Conservation (phyloP, 805 yeast species). For the Candida incommunis region DNA sequence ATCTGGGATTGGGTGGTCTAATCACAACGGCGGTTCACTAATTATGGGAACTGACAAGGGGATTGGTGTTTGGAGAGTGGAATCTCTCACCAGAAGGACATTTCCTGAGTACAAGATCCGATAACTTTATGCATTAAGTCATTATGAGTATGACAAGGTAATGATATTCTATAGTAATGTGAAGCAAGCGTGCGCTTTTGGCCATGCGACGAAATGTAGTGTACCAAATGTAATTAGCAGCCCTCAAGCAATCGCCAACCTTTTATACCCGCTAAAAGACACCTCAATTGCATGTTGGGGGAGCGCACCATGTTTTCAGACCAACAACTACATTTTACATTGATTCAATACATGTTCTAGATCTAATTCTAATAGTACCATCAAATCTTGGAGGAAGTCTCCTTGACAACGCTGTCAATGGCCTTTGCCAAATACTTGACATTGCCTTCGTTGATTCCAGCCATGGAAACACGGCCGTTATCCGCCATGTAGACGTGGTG, state of each 20-base stretch:
- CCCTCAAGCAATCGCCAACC: too few relatives aligned
- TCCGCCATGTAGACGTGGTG: constrained; percentile 73
- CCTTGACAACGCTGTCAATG: constrained; percentile 50
- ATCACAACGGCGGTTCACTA: constrained; percentile 35
- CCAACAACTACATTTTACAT: too few relatives aligned
- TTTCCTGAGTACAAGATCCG: neutral
- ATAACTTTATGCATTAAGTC: neutral
- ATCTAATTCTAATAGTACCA: neutral
- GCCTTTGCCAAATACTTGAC: constrained; percentile 68
- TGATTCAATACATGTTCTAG: too few relatives aligned
- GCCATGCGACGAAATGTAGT: too few relatives aligned
- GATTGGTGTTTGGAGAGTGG: constrained; percentile 25
- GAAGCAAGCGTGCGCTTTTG: too few relatives aligned
- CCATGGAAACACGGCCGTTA: constrained; percentile 85
- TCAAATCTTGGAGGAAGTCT: neutral
- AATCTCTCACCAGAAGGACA: neutral
- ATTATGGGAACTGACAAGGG: constrained; percentile 57
- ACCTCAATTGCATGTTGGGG: too few relatives aligned
- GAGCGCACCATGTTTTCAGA: too few relatives aligned
- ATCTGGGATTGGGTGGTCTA: constrained; percentile 48
- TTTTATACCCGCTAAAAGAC: too few relatives aligned
- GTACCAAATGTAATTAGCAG: too few relatives aligned
- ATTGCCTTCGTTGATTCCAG: constrained; percentile 75
- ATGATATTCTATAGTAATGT: too few relatives aligned
- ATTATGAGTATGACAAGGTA: neutral